Evolutionary conservation across 2,329 filamentous ascomycete species (phyloP), one percentile per base, ranked within the genome.

Genomic region (Clarireedia homoeocarpa): DNA sequence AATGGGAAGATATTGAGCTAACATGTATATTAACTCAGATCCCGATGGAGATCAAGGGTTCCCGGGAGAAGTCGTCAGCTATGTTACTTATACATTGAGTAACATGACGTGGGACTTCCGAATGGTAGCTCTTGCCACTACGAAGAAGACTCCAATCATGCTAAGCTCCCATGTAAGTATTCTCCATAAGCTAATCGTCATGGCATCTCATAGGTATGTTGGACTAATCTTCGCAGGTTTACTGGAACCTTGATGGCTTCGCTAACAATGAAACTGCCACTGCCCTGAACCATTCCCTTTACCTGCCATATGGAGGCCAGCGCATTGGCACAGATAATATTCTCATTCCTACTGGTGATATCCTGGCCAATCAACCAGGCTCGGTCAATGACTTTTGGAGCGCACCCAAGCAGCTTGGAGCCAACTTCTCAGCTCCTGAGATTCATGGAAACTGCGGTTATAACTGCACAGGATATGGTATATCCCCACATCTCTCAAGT

Each of bases 181-280:
- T 42, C 34, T 24, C 14, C 36, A 26, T 12, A 4, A 40, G 12
- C 10, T 17, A 40, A 40, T 2, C 48, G 20, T 54, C 30, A 24
- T 42, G n/a, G 38, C 15, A 39, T 17, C 15, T 48, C 17, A 6
- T 10, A 10, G 9, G 6, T 10, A 34, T 34, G 20, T 26, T 53
- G 34, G 46, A 20, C 30, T 51, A 12, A 5, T 7, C 10, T 6
- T 17, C 79, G 75, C 62, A 88, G 75, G 82, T 81, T 6, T 92
- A 92, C 77, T 92, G 88, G 88, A 91, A 91, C 69, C 75, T 92
- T 46, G 88, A 91, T 66, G 88, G 84, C 36, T 92, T 88, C 65
- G 78, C 85, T 65, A 89, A 91, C 72, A 82, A 85, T 57, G 77
- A 86, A 68, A 88, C 85, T 2, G 75, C 76, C 56, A 75, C 74